Evolutionary conservation across 371 early-diverging fungal species (phyloP), one percentile per base, ranked within the genome.

Genomic region (Capillidium heterosporum): DNA sequence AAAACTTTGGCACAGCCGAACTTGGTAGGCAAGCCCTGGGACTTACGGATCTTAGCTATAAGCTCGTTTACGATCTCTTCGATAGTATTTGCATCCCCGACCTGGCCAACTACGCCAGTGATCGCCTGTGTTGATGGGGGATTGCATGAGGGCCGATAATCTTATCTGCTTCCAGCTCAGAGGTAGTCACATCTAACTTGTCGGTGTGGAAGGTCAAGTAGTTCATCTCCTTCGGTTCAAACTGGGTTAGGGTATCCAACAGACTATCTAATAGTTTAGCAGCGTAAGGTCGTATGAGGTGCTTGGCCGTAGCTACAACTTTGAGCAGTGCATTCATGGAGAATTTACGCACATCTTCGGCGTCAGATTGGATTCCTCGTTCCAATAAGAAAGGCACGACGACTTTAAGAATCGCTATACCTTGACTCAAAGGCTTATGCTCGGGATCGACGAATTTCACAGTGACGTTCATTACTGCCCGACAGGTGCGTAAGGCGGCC

Each of bases 181-280:
- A 87, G 48, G 81, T 81, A 13, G 91, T 79, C n/a, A 94, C 79
- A 47, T 87, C 79, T 60, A 89, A 89, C 56, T 78, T 77, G 29
- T 86, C 88, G 0, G 83, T 78, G 61, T 95, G 90, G 72, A 93
- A 91, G n/a, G 84, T 82, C 29, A 93, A 62, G 64, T 93, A 93
- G 64, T 81, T 69, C 70, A 78, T 62, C 56, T 70, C 71, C 57
- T 84, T 84, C 0, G 86, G 81, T 63, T 88, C 89, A 67, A 85
- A 68, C 17, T 65, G 76, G 26, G 85, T 84, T 44, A 95, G 72
- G 0, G 84, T 74, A 54, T 93, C 92, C 29, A 95, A 65, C 29
- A 93, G 65, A 0, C 81, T 80, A 39, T 75, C 76, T 26, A 85
- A 70, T 41, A 92, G 71, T 0, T 74, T 76, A 10, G 89, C 72